Conservation (phyloP, 306 rosid species). For the Quercus parvula region DNA sequence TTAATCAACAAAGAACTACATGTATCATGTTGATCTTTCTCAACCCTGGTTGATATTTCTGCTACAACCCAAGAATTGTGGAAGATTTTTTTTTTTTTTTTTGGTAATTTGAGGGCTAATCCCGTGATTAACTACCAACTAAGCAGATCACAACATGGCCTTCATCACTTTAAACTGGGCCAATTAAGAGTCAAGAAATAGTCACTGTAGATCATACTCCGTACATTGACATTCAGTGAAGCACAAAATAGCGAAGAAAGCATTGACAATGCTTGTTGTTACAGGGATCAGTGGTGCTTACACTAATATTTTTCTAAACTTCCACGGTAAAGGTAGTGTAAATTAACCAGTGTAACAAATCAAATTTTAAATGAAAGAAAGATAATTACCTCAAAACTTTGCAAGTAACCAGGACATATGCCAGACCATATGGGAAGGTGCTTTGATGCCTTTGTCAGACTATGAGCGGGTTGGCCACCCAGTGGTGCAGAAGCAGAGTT, state of each 20-base stretch:
- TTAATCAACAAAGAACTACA: not conserved
- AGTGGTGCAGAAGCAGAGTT: constrained; percentile 1
- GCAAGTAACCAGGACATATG: constrained; percentile 27
- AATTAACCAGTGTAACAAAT: not conserved
- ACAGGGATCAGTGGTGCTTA: not conserved
- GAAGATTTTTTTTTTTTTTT: not conserved
- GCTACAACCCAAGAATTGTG: not conserved
- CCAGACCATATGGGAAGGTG: constrained; percentile 22
- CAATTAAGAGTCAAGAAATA: not conserved
- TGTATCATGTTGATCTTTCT: not conserved
- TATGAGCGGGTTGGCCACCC: constrained; percentile 20
- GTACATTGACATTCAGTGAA: not conserved
- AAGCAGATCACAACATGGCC: not conserved
- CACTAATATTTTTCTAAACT: not conserved
- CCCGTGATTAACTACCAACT: not conserved
- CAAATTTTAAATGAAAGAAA: not conserved
- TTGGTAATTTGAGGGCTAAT: not conserved
- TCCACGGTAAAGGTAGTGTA: not conserved
- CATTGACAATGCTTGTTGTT: not conserved
- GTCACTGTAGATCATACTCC: not conserved
- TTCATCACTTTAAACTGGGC: not conserved
- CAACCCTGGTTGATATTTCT: not conserved
- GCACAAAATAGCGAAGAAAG: not conserved
- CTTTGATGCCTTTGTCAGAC: constrained; percentile 13
- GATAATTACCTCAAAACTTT: constrained; percentile 27